Base-by-base conservation (phyloP, 495 filamentous ascomycete genomes). In the Cercophora newfieldiana region DNA sequence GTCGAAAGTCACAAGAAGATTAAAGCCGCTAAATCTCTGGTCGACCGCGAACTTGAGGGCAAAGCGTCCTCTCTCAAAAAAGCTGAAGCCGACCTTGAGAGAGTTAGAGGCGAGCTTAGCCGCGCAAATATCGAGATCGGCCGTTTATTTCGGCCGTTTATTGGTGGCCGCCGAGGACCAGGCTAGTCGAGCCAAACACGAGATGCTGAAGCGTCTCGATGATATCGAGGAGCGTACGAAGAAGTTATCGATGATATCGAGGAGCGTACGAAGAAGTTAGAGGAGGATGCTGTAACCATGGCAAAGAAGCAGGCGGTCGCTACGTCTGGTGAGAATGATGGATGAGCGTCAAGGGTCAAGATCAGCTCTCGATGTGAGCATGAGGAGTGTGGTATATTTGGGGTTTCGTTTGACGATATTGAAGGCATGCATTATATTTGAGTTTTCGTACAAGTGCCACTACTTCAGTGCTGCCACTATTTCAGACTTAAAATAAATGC, bases 301-400 rank as follows among this genome's bases (percentile, higher is more conserved):
- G 55, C 22, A 31, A 31, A 58, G 55, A 58, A 58, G 55, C 22
- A 58, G 55, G 55, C 26, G 55, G 55, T 58, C 55, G 1, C 26
- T 58, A 58, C 26, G 55, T 58, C 55, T 31, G 26, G 55, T 58
- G 14, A 31, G 55, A 31, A 58, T 29, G 55, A 58, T 58, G 55
- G 55, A 55, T 55, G 51, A 55, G 51, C 51, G 51, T 55, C 51
- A 55, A 55, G 51, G 51, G 51, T 55, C 51, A 21, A 55, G 51
- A 55, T 55, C 51, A 55, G 51, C 51, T 55, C 51, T 55, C 51
- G 18, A 55, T 55, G 51, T 55, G 22, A 55, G 18, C 18, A 55
- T 21, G 18, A 55, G 51, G 51, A 58, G 55, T 58, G 55, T 58
- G 55, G 55, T 31, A 58, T 58, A 16, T 28, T 58, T 58, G 55